Conservation (phyloP, 2,329 filamentous ascomycete genomes). For the Xylariaceae sp. region DNA sequence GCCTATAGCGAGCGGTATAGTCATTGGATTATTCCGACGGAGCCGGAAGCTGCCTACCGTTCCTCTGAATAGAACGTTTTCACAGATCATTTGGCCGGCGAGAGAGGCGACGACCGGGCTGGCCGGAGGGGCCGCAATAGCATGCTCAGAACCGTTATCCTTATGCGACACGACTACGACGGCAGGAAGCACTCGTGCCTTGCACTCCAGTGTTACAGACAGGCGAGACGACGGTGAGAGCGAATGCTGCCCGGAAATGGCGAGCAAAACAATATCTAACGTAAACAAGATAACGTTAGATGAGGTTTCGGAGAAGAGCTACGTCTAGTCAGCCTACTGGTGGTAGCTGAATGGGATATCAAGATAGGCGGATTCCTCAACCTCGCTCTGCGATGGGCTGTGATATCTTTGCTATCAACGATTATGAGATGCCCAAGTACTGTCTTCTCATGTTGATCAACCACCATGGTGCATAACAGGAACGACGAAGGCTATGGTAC, state of each 20-base stretch:
- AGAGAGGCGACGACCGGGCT: slow-evolving; percentile 9
- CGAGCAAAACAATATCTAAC: not conserved
- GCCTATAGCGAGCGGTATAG: slow-evolving; percentile 21
- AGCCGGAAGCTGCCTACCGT: not conserved
- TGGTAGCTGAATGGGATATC: not conserved
- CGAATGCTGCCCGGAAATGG: slow-evolving; percentile 4
- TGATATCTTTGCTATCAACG: not conserved
- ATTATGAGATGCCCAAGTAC: too few species aligned
- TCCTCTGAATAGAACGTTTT: slow-evolving; percentile 6
- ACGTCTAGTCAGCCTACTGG: slow-evolving; percentile 2
- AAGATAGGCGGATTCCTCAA: not conserved
- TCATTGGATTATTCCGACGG: slow-evolving; percentile 17
- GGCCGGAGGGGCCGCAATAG: not conserved
- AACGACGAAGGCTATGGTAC: too few species aligned
- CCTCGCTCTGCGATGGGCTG: too few species aligned
- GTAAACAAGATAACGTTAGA: slow-evolving; percentile 1
- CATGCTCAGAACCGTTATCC: slow-evolving; percentile 8
- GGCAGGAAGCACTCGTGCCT: slow-evolving; percentile 1
- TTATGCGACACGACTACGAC: not conserved
- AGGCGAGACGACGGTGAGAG: slow-evolving; percentile 6
- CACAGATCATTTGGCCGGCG: slow-evolving; percentile 20
- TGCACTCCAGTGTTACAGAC: not conserved
- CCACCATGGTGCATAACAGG: too few species aligned
- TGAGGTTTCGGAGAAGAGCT: not conserved
- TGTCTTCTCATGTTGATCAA: too few species aligned